Evolutionary conservation across 352 stramenopile species (phyloP).

Genomic region (Phytophthora podocarpi): DNA sequence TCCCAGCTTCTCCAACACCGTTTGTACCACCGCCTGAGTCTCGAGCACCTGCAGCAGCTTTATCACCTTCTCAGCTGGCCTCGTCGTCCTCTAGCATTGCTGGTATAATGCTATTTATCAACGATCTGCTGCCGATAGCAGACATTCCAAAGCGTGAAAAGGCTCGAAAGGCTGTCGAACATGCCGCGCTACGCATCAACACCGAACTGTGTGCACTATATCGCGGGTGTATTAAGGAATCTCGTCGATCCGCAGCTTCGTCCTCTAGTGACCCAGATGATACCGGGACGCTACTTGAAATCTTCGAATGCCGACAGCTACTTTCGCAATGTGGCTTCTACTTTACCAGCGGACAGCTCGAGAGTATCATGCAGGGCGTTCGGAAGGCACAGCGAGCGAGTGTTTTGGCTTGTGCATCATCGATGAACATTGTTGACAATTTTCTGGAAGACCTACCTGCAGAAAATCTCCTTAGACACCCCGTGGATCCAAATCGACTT

Average conservation of each 20-base stretch:
- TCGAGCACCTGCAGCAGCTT: background rate
- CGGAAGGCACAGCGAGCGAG: constrained; percentile 43
- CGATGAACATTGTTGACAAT: constrained; percentile 11
- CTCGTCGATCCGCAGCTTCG: constrained; percentile 6
- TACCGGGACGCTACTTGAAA: constrained; percentile 44
- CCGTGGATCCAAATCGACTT: constrained; percentile 25
- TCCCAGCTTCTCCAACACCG: background rate
- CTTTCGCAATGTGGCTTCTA: constrained; percentile 51
- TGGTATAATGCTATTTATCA: constrained; percentile 60
- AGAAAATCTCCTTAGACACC: constrained; percentile 27
- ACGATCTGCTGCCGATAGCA: constrained; percentile 43
- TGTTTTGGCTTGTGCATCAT: constrained; percentile 22
- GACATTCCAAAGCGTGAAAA: constrained; percentile 39
- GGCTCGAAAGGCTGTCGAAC: constrained; percentile 50
- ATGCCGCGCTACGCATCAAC: constrained; percentile 63
- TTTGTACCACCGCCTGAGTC: constrained; percentile 1
- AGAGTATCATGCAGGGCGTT: constrained; percentile 41
- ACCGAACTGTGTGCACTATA: constrained; percentile 68
- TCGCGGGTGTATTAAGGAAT: constrained; percentile 51
- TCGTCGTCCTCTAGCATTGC: constrained; percentile 10
- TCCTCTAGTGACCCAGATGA: constrained; percentile 22
- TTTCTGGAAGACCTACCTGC: constrained; percentile 22
- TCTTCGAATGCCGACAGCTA: constrained; percentile 55
- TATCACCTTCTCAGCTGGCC: constrained; percentile 9
- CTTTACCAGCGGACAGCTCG: constrained; percentile 44